Evolutionary conservation across 345 rosid species (phyloP).

Genomic region (Mallotus nudiflorus): DNA sequence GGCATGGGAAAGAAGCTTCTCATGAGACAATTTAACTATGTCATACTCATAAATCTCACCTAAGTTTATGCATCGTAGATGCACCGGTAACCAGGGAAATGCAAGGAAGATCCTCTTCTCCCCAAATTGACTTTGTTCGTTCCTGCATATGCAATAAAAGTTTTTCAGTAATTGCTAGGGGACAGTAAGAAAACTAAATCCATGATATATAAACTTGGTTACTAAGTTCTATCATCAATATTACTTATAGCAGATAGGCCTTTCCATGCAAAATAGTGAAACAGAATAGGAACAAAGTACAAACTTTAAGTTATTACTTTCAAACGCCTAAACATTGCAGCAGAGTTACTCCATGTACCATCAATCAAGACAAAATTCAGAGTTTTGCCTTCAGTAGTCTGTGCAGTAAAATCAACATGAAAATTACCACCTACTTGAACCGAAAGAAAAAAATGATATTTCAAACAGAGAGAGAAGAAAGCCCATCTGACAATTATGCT

Average conservation of each 20-base stretch:
- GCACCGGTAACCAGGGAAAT: conserved; percentile 73
- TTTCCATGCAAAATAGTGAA: background rate
- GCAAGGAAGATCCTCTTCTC: conserved; percentile 69
- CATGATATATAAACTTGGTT: background rate
- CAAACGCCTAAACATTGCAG: conserved; percentile 90
- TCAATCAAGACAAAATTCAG: conserved; percentile 80
- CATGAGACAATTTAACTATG: background rate
- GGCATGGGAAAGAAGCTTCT: background rate
- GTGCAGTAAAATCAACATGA: conserved; percentile 35
- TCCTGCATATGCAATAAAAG: conserved; percentile 45
- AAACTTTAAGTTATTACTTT: conserved; percentile 46
- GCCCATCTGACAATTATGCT: background rate
- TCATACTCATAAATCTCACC: conserved; percentile 44
- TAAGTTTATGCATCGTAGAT: conserved; percentile 91
- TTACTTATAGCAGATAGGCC: background rate
- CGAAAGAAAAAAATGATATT: conserved; percentile 12
- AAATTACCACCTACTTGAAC: conserved; percentile 21
- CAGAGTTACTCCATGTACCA: conserved; percentile 98
- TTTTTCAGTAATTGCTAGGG: background rate
- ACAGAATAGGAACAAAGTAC: background rate
- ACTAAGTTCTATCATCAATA: background rate
- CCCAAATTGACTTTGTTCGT: conserved; percentile 69
- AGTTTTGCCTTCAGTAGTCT: conserved; percentile 46
- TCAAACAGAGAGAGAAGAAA: conserved; percentile 9
- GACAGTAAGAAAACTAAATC: background rate